Conservation (phyloP, 208 protist genomes). For the Endotrypanum monterogeii region DNA sequence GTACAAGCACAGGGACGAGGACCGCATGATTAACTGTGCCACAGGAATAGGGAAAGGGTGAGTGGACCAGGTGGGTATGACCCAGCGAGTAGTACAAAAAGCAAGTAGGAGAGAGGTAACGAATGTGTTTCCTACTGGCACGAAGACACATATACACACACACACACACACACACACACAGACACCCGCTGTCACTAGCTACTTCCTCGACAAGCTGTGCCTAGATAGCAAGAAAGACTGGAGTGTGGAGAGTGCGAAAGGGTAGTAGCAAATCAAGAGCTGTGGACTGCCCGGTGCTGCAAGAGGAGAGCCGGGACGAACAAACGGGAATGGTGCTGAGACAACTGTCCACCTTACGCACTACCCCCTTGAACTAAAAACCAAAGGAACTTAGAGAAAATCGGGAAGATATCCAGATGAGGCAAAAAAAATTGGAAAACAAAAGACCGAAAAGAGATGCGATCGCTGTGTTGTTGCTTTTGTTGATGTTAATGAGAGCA, state of each 20-base stretch:
- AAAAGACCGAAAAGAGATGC: background rate
- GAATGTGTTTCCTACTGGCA: background rate
- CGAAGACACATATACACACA: background rate
- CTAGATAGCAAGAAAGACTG: background rate
- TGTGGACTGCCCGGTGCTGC: background rate
- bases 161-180: background rate
- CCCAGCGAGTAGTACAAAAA: background rate
- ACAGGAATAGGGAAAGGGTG: background rate
- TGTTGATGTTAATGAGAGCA: no score
- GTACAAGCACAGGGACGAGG: slow-evolving; percentile 35
- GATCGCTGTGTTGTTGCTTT: background rate
- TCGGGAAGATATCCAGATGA: no score
- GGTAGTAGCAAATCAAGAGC: background rate
- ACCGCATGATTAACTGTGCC: slow-evolving; percentile 36
- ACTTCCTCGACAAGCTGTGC: background rate
- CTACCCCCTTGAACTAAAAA: background rate
- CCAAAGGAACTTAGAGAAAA: background rate
- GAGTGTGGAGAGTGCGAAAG: background rate
- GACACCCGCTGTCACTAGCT: background rate
- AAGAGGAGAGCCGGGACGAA: background rate
- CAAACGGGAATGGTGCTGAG: background rate
- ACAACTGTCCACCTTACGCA: background rate
- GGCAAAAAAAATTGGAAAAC: background rate
- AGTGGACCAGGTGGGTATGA: no score
- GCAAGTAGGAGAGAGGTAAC: background rate